Evolutionary conservation across 2,329 filamentous ascomycete species (phyloP), one percentile per base, ranked within the genome.

Genomic region (Fusarium musae): DNA sequence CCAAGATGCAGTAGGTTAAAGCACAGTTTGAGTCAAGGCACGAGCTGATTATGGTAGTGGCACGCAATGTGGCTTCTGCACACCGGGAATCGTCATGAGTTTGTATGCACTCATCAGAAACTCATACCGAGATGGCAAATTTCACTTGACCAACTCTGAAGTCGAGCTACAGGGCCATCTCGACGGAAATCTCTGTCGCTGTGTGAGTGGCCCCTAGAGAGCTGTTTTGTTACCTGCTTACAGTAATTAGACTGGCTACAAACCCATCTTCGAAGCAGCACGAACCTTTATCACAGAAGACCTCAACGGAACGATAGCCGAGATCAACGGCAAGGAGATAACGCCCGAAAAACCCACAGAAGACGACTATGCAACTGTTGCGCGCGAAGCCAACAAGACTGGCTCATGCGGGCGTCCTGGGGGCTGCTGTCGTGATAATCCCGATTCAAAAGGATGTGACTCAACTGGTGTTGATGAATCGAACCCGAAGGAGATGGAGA

Each of bases 231-330:
- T 1, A 10, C 19, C 15, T 11, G 12, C 36, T 60, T 7, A 60
- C 16, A 34, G 12, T 3, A 2, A 9, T 17, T 16, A 60, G 58
- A 60, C 58, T 1, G 58, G 58, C 21, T 60, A 60, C n/a, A 60
- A 60, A 13, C 58, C 58, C n/a, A 60, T 60, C 3, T 60, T 60
- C 17, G 58, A 60, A 42, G 58, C 58, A 8, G 58, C 58, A 34
- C 28, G 58, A 56, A 60, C 58, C 3, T 60, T 60, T 6, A 60
- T 56, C 15, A 60, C 58, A 34, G 46, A 56, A 17, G 58, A 60
- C 19, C 58, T 60, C n/a, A 54, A 60, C 36, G 58, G 47, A n/a
- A 42, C 47, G 2, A 39, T 60, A 9, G 58, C 47, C 8, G 58
- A 60, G 46, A 34, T 60, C 17, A 60, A 42, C 8, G n/a, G 28